phyloP scores from a whole-genome alignment of 345 rosid genomes.

The Populus ilicifolia region DNA sequence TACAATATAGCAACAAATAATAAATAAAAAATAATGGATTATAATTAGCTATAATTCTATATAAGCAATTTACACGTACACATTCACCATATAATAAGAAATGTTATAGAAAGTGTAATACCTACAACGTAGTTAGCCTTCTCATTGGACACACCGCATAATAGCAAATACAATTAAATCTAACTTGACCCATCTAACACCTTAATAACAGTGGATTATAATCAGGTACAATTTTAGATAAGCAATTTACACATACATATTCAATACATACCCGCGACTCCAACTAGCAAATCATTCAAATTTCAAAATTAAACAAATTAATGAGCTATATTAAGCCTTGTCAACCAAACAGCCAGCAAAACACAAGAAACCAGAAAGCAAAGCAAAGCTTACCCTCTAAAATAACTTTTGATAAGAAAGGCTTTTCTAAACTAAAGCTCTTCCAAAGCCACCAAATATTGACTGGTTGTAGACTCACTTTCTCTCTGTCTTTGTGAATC shows the following conservation, averaged over 20 bases:
- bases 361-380: slow-evolving; percentile 4
- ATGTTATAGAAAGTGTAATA: too few relatives aligned
- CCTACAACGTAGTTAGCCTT: too few relatives aligned
- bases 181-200: too few relatives aligned
- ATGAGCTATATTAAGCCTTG: background rate
- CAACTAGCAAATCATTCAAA: background rate
- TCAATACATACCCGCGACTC: background rate
- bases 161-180: too few relatives aligned
- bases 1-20: slow-evolving; percentile 19
- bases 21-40: too few relatives aligned
- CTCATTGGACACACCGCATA: too few relatives aligned
- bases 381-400: slow-evolving; percentile 47
- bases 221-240: background rate
- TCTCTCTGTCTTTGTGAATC: too few relatives aligned
- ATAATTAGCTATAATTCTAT: background rate
- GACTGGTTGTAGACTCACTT: too few relatives aligned
- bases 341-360: background rate
- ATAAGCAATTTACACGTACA: background rate
- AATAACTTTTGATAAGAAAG: slow-evolving; percentile 57
- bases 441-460: slow-evolving; percentile 37
- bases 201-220: too few relatives aligned
- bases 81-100: background rate
- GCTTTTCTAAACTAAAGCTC: slow-evolving; percentile 62
- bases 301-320: too few relatives aligned
- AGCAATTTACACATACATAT: background rate